phyloP scores from a whole-genome alignment of 2,329 filamentous ascomycete species.

The Pseudocercospora fuligena region DNA sequence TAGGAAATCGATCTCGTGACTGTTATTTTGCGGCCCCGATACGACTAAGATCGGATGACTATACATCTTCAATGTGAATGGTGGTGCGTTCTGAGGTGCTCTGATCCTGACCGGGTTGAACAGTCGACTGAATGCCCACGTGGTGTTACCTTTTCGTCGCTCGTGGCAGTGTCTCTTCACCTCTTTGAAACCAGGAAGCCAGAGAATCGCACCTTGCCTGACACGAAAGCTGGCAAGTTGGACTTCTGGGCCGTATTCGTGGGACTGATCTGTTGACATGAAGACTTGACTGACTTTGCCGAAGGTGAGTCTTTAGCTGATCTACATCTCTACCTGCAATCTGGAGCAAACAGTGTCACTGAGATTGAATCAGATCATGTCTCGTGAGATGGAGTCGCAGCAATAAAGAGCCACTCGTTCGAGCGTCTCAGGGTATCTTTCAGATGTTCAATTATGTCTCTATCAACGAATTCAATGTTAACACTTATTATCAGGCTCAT shows the following conservation, averaged over 20 bases:
- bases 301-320: too few species aligned
- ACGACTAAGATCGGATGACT: not conserved
- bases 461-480: too few species aligned
- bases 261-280: too few species aligned
- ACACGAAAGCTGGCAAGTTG: conserved; percentile 49
- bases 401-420: too few species aligned
- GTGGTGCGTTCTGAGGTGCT: not conserved
- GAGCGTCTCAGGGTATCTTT: too few species aligned
- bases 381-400: too few species aligned
- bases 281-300: too few species aligned
- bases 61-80: not conserved
- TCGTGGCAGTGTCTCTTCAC: not conserved
- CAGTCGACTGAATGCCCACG: not conserved
- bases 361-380: too few species aligned
- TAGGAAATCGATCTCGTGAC: not conserved
- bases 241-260: conserved; percentile 34
- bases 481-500: not conserved
- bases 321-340: too few species aligned
- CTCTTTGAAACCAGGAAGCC: not conserved
- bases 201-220: not conserved
- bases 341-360: too few species aligned
- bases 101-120: not conserved
- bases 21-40: not conserved
- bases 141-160: too few species aligned
- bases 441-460: too few species aligned